phyloP scores from a whole-genome alignment of 768 basidiomycete species.

The Hypsizygus marmoreus region DNA sequence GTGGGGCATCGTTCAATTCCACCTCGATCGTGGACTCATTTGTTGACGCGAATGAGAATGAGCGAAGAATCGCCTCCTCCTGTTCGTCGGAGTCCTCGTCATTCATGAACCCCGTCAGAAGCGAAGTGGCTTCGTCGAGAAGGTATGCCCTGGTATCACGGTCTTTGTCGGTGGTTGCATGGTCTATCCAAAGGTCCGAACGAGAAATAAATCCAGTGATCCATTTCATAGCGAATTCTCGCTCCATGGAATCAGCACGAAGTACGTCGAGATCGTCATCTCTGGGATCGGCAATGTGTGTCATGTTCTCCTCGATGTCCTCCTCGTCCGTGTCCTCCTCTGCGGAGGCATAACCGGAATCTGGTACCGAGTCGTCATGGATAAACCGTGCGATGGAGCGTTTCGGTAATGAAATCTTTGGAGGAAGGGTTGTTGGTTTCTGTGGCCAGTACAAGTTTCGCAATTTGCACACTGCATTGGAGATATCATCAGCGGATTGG shows the following conservation, averaged over 20 bases:
- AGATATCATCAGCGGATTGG: conserved; percentile 36
- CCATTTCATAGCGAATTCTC: conserved; percentile 72
- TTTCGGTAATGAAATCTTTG: conserved; percentile 29
- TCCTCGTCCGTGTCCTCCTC: conserved; percentile 56
- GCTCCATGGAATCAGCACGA: conserved; percentile 66
- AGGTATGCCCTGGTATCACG: conserved; percentile 39
- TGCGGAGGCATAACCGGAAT: conserved; percentile 80
- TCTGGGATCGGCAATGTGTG: conserved; percentile 9
- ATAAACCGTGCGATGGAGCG: conserved; percentile 29
- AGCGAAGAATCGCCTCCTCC: conserved; percentile 46
- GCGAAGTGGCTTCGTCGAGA: conserved; percentile 57
- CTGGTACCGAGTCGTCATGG: conserved; percentile 51
- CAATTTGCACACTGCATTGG: conserved; percentile 44
- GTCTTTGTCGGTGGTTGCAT: conserved; percentile 32
- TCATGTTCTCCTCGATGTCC: conserved; percentile 17
- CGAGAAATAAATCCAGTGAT: conserved; percentile 67
- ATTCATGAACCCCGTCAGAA: conserved; percentile 55
- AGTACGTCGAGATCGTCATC: conserved; percentile 44
- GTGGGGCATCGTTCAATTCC: conserved; percentile 70
- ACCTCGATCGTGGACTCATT: conserved; percentile 35
- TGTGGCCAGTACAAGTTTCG: conserved; percentile 54
- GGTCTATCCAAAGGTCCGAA: conserved; percentile 52
- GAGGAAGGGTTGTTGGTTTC: conserved; percentile 24
- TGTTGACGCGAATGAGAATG: conserved; percentile 47
- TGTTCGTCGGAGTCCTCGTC: conserved; percentile 42